Base-by-base conservation (phyloP, 257 asterid genomes). In the Fraxinus cuspidata region DNA sequence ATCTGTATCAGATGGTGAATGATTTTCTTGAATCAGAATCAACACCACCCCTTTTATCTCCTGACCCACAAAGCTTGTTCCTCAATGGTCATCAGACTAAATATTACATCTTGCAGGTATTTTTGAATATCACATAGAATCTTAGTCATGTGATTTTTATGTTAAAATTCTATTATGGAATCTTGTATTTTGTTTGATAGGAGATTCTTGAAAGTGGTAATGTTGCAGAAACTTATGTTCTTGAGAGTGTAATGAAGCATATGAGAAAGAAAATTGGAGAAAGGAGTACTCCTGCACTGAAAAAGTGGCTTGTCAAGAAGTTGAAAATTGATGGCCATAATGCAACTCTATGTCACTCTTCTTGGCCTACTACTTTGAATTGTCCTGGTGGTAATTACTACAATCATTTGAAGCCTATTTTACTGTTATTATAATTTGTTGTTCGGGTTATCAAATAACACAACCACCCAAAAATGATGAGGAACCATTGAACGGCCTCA, bases 341-440 rank as follows among this genome's bases (percentile, higher is more conserved):
- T 74, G 78, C 80, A 60, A 58, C 78, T 64, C 75, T 78, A 6
- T 70, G 83, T 31, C 85, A 70, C 47, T 32, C 85, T 25, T 70
- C 51, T 69, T 82, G 85, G 85, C 80, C 80, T 70, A 70, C 82
- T 10, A 60, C 80, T 70, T 71, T 47, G 3, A 76, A 31, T 31
- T 82, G 82, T 80, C 85, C 80, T 19, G 85, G 78, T 27, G 83
- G 85, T 78, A 10, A 42, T 75, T 60, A 5, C 8, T 1, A 32
- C 23, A 51, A 51, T 16, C 8, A 51, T 16, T 4, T 51, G 7
- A 38, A 38, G 44, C 44, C 42, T 38, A 38, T 38, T 35, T 38
- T 7, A 38, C 44, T 0, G 0, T 38, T 11, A 38, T 8, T 35
- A 6, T 35, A 35, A 35, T 35, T 35, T 35, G 10, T 13, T 13